Conservation (phyloP, 2,329 filamentous ascomycete genomes). For the Aureobasidium sp. region DNA sequence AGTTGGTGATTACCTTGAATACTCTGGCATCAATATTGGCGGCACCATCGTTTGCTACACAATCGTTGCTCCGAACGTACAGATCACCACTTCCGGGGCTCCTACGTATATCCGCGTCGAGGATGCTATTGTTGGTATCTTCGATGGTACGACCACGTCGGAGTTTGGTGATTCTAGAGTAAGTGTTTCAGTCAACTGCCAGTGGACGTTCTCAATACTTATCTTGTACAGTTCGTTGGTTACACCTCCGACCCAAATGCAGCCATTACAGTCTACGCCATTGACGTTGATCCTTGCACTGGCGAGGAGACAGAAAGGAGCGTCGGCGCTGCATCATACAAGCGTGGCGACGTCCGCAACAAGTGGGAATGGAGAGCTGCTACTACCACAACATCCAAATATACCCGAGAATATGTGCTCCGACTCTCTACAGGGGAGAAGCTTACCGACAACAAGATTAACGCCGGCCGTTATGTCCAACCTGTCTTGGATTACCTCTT, state of each 20-base stretch:
- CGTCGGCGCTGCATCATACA: slow-evolving; percentile 29
- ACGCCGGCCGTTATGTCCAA: slow-evolving; percentile 36
- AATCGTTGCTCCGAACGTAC: slow-evolving; percentile 34
- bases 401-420: slow-evolving; percentile 37
- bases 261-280: slow-evolving; percentile 32
- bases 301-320: slow-evolving; percentile 32
- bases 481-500: slow-evolving; percentile 40
- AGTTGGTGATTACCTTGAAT: slow-evolving; percentile 37
- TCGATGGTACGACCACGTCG: slow-evolving; percentile 28
- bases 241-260: slow-evolving; percentile 33
- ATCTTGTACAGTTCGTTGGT: slow-evolving; percentile 29
- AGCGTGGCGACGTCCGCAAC: slow-evolving; percentile 30
- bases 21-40: slow-evolving; percentile 29
- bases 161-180: slow-evolving; percentile 31
- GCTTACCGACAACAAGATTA: slow-evolving; percentile 33
- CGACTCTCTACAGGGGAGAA: slow-evolving; percentile 29
- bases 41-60: slow-evolving; percentile 33
- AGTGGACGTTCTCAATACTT: neutral
- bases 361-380: slow-evolving; percentile 35
- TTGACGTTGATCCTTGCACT: slow-evolving; percentile 38
- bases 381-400: slow-evolving; percentile 25
- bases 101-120: slow-evolving; percentile 38
- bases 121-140: slow-evolving; percentile 36
- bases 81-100: slow-evolving; percentile 30
- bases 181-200: neutral